Evolutionary conservation across 1,139 yeast genomes (phyloP).

Genomic region (Protomyces inouyei): DNA sequence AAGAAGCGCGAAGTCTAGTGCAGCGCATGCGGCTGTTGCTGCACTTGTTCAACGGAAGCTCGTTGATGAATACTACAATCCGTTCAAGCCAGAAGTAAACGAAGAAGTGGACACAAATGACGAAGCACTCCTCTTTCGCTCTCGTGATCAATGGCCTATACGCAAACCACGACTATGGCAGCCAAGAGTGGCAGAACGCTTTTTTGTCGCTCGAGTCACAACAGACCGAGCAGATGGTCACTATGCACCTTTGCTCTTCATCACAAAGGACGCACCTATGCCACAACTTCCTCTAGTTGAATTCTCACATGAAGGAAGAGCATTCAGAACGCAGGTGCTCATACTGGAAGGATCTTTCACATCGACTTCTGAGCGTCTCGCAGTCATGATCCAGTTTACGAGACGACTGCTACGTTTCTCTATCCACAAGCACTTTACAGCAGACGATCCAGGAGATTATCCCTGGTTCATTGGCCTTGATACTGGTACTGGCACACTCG

Average conservation of each 20-base stretch:
- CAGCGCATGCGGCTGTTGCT: slow-evolving; percentile 19
- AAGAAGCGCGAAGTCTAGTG: slow-evolving; percentile 13
- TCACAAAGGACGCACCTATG: slow-evolving; percentile 11
- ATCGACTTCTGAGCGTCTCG: not conserved
- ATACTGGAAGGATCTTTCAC: not conserved
- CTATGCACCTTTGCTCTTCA: slow-evolving; percentile 1
- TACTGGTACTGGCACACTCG: not conserved
- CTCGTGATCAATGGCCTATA: not conserved
- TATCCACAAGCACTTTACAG: not conserved
- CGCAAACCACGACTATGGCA: slow-evolving; percentile 8
- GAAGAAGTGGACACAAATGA: not conserved
- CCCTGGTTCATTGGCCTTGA: slow-evolving; percentile 11
- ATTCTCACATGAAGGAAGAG: not conserved
- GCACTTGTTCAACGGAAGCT: slow-evolving; percentile 5
- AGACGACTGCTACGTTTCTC: not conserved
- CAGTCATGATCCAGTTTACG: slow-evolving; percentile 1
- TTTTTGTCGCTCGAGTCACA: not conserved
- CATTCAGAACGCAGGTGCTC: not conserved
- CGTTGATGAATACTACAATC: slow-evolving; percentile 18
- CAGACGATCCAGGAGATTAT: not conserved
- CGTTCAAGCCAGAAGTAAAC: not conserved
- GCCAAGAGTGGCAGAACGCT: not conserved
- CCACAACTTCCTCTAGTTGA: not conserved
- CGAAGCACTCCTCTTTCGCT: not conserved
- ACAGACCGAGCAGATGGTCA: not conserved